Percentiles rank a stretch among this genome's conserved stretches.
Evolutionary conservation across 106 monocot genomes (phyloP).

Genomic region (Agapanthus africanus): DNA sequence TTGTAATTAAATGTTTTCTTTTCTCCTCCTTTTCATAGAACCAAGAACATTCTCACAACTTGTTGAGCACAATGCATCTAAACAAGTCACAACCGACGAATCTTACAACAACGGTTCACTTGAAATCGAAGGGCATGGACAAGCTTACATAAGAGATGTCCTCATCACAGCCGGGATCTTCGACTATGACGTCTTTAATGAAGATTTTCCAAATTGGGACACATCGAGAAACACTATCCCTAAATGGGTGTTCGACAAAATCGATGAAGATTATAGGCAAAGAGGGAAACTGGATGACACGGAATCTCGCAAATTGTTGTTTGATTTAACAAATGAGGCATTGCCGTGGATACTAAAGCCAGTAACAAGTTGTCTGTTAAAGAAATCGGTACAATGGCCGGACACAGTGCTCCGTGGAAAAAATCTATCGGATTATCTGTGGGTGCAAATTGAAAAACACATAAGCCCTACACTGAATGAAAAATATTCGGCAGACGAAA

Average conservation of each 20-base stretch:
- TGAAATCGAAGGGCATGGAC: slow-evolving; percentile 19
- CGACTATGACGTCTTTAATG: slow-evolving; percentile 11
- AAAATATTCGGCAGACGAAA: slow-evolving; percentile 24
- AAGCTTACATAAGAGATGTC: slow-evolving; percentile 42
- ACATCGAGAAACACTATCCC: slow-evolving; percentile 28
- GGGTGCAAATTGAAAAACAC: slow-evolving; percentile 22
- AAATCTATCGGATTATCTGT: slow-evolving; percentile 33
- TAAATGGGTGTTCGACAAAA: slow-evolving; percentile 51
- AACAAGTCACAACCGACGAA: slow-evolving; percentile 15
- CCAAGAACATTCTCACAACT: not conserved
- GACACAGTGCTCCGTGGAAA: slow-evolving; percentile 14
- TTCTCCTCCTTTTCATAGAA: not conserved
- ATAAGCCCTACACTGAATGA: not conserved
- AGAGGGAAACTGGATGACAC: not conserved
- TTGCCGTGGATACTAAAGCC: slow-evolving; percentile 19
- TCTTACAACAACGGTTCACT: not conserved
- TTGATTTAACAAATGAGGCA: slow-evolving; percentile 59
- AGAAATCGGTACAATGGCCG: slow-evolving; percentile 11
- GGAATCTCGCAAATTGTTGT: slow-evolving; percentile 30
- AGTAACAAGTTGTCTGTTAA: slow-evolving; percentile 6
- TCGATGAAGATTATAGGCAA: slow-evolving; percentile 31
- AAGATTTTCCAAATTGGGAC: slow-evolving; percentile 24
- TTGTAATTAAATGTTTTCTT: not conserved
- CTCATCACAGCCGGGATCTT: slow-evolving; percentile 43
- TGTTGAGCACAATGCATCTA: slow-evolving; percentile 1